These are phyloP conservation scores for Sporobolomyces phaffii DNA, from an alignment of 768 basidiomycete species.

Conservation along the genomic window DNA sequence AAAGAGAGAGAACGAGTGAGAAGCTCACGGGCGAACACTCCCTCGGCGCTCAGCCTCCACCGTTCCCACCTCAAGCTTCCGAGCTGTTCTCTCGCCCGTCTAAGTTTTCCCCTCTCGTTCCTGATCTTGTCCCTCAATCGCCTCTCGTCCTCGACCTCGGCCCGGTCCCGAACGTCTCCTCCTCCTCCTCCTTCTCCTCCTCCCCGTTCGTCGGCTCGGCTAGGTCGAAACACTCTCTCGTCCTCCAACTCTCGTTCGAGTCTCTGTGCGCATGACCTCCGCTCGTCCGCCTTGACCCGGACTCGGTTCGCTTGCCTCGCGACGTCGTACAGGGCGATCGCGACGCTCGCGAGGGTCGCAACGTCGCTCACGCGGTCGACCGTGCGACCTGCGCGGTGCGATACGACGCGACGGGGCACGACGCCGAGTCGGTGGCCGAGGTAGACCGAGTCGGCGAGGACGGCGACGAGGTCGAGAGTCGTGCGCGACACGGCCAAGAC, in stretches of 20 bases:
- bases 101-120: background rate
- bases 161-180: background rate
- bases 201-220: background rate
- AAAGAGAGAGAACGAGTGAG: background rate
- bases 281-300: background rate
- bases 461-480: background rate
- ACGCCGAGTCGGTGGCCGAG: slow-evolving; percentile 6
- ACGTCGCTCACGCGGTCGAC: background rate
- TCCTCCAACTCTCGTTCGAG: background rate
- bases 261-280: background rate
- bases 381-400: background rate
- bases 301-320: background rate
- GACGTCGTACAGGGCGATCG: background rate
- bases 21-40: slow-evolving; percentile 14
- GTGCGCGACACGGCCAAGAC: background rate
- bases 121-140: background rate
- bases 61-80: background rate
- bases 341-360: background rate
- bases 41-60: slow-evolving; percentile 5
- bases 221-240: too few species aligned
- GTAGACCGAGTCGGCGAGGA: slow-evolving; percentile 10
- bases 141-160: slow-evolving; percentile 1
- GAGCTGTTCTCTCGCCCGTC: background rate
- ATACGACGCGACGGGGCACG: background rate
- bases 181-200: slow-evolving; percentile 7